Evolutionary conservation across 768 basidiomycete genomes (phyloP).

Genomic region (Amyloporia xantha): DNA sequence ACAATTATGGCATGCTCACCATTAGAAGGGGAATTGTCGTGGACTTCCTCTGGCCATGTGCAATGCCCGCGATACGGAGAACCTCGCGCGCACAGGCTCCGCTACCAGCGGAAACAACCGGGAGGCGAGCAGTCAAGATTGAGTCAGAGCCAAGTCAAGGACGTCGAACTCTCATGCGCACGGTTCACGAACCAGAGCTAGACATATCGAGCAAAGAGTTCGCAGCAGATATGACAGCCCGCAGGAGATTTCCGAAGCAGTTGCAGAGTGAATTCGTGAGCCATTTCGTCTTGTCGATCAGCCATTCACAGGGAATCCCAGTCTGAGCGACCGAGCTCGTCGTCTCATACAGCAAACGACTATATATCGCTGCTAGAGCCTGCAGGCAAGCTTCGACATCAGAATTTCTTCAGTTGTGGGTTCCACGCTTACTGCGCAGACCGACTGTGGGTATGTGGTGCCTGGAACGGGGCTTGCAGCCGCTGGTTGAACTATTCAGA

Average conservation of each 20-base stretch:
- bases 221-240: not conserved
- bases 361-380: too few relatives aligned
- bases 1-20: not conserved
- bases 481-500: too few relatives aligned
- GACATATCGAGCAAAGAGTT: not conserved
- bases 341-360: too few relatives aligned
- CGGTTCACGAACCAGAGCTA: not conserved
- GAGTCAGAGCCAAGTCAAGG: not conserved
- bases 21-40: not conserved
- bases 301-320: too few relatives aligned
- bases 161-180: not conserved
- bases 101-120: not conserved
- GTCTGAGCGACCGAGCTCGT: too few relatives aligned
- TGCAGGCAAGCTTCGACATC: too few relatives aligned
- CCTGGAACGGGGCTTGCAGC: too few relatives aligned
- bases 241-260: not conserved
- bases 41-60: not conserved
- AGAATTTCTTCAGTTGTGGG: too few relatives aligned
- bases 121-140: not conserved
- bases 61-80: not conserved
- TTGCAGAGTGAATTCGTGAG: too few relatives aligned
- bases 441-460: too few relatives aligned
- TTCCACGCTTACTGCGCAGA: too few relatives aligned
- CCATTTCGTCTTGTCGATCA: too few relatives aligned
- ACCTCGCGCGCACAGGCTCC: not conserved